Base-by-base conservation (phyloP, 2,329 filamentous ascomycete genomes). In the Fusarium sp. region DNA sequence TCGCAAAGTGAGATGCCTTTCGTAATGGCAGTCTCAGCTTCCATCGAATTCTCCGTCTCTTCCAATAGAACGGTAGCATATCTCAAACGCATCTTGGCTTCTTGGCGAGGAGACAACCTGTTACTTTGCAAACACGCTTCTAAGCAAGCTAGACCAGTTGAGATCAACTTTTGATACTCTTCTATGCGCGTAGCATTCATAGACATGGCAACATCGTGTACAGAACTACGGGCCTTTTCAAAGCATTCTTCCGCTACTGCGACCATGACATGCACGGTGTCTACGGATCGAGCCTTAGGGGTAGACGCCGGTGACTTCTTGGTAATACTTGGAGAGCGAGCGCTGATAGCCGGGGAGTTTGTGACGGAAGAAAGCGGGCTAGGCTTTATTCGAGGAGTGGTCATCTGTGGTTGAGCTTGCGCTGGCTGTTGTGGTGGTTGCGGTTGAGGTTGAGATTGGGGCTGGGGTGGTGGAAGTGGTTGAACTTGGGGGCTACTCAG, bases 161-260 rank as follows among this genome's bases (percentile, higher is more conserved):
- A 88, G 69, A 95, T 87, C 53, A 94, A 77, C 67, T 89, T 90
- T 71, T 93, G 88, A 74, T 94, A 94, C 65, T 89, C 84, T n/a
- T 87, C 83, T 11, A 92, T 77, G 41, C 85, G 82, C 37, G 80
- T 77, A 6, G 75, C 65, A 16, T 80, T 75, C n/a, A 78, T 62
- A 16, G 72, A 75, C 75, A 81, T 81, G 43, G 81, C 80, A 2
- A 81, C 77, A 55, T 85, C 79, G 56, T 86, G 83, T 54, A 86
- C 83, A 4, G 84, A 81, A 19, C 81, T 79, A 63, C 90, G 88
- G 18, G 92, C 92, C 55, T 89, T 89, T 26, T 82, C 81, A 54
- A 94, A 88, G 73, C 92, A 93, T 70, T 95, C 91, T 73, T 95
- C 91, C 4, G 91, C 91, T 16, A 93, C 84, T n/a, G 86, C 87